Base-by-base conservation (phyloP, 1,139 yeast species). In the Meyerozyma athensensis region DNA sequence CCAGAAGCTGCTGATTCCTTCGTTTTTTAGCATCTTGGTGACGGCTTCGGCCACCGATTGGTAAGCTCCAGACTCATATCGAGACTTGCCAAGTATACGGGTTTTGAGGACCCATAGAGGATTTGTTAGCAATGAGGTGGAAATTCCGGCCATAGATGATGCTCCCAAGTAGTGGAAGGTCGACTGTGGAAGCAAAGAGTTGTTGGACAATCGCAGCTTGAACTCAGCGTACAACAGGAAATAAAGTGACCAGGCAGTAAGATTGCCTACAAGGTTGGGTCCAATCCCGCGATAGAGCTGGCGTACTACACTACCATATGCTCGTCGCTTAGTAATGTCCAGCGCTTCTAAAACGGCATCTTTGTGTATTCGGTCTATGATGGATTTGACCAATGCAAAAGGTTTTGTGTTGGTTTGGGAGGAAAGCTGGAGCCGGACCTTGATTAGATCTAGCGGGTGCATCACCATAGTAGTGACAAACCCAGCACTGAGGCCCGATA, bases 21-120 rank as follows among this genome's bases (percentile, higher is more conserved):
- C 96, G 2, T 68, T 63, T 16, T 47, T 50, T 14, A 69, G 54
- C 16, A 89, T 78, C 33, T 71, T 58, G 7, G 42, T 45, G 0
- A 79, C 52, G 0, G 95, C 95, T 43, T 81, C 79, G 7, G 50
- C 7, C 9, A 80, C 58, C 0, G 86, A 77, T 10, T 54, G 58
- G 52, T 86, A 86, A 0, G 86, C 82, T 7, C 68, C 69, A 0
- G 63, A 60, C 1, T 67, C 59, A 3, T 49, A 45, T 26, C 67
- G 61, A 12, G 77, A 64, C 2, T 86, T 68, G 17, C 89, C 79
- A 49, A 92, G 67, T 45, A 90, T 82, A 41, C 97, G 68, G 0
- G 98, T 92, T 59, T 92, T 92, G 30, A 87, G 59, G 3, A 87
- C 94, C 96, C 96, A 87, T 5, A 92, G 74, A 1, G 98, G 98